A percentile compares a stretch with the other conserved stretches of the same genome.
Evolutionary conservation across 768 basidiomycete species (phyloP).

Genomic region (Calocera viscosa): DNA sequence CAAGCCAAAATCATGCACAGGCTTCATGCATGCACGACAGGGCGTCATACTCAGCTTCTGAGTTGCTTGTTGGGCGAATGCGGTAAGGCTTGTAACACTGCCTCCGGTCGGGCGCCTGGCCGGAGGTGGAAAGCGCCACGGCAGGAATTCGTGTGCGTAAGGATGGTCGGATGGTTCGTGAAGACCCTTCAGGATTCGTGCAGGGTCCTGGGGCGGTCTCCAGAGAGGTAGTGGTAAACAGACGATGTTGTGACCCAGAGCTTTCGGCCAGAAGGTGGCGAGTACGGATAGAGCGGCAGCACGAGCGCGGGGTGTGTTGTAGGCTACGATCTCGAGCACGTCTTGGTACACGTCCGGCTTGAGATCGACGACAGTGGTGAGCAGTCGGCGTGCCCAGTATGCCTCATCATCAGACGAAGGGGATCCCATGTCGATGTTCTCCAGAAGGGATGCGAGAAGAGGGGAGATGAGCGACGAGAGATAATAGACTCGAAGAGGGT

Average conservation of each 20-base stretch:
- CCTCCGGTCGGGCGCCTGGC: conserved; percentile 17
- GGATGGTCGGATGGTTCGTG: conserved; percentile 25
- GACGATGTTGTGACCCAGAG: conserved; percentile 53
- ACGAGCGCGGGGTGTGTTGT: conserved; percentile 45
- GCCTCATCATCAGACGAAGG: conserved; percentile 21
- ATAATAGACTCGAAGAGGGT: conserved; percentile 43
- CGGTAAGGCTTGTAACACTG: conserved; percentile 16
- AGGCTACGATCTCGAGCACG: conserved; percentile 57
- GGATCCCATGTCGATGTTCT: conserved; percentile 36
- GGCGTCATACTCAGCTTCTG: conserved; percentile 20
- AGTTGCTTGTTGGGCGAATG: conserved; percentile 25
- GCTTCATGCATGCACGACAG: conserved; percentile 45
- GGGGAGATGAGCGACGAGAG: conserved; percentile 51
- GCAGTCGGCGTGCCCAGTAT: conserved; percentile 41
- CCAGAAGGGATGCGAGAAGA: conserved; percentile 49
- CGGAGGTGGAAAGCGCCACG: conserved; percentile 45
- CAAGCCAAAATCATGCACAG: conserved; percentile 55
- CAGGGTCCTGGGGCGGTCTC: conserved; percentile 24
- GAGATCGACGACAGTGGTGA: conserved; percentile 39
- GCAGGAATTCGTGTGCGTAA: conserved; percentile 51
- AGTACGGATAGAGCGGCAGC: conserved; percentile 45
- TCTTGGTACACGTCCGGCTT: conserved; percentile 64
- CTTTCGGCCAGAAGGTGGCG: conserved; percentile 51
- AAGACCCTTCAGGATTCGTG: conserved; percentile 10
- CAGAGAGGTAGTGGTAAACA: conserved; percentile 40